A percentile compares a stretch with the other conserved stretches of the same genome.
These are phyloP conservation scores for Trichophyton mentagrophytes DNA, from an alignment of 2,329 filamentous ascomycete genomes.

Conservation along the genomic window DNA sequence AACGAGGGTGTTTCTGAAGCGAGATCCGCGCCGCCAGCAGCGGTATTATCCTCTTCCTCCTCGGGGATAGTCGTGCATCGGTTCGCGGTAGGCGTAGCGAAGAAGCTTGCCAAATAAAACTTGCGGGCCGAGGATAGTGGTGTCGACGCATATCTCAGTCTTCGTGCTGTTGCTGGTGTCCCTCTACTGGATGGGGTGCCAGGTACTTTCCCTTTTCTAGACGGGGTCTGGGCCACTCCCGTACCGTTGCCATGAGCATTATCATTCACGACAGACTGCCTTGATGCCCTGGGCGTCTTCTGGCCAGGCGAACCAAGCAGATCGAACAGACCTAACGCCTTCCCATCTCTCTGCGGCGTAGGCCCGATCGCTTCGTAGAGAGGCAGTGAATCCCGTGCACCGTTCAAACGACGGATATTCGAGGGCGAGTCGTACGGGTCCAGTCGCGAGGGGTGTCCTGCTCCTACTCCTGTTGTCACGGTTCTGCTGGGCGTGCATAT, in stretches of 20 bases:
- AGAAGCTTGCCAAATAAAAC: conserved; percentile 34
- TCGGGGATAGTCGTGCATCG: conserved; percentile 31
- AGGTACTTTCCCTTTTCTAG: conserved; percentile 16
- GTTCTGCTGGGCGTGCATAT: conserved; percentile 19
- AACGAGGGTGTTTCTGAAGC: conserved; percentile 29
- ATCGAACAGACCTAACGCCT: conserved; percentile 37
- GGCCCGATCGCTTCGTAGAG: conserved; percentile 34
- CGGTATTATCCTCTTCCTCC: conserved; percentile 14
- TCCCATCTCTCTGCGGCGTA: conserved; percentile 38
- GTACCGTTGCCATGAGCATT: conserved; percentile 9
- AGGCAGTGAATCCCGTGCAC: conserved; percentile 22
- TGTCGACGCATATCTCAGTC: conserved; percentile 19
- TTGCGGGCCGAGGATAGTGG: conserved; percentile 34
- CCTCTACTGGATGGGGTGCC: conserved; percentile 4
- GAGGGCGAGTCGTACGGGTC: conserved; percentile 36
- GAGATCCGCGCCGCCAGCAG: background rate
- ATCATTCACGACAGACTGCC: background rate
- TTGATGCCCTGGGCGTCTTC: conserved; percentile 16
- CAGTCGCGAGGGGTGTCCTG: conserved; percentile 26
- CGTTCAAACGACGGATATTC: conserved; percentile 26
- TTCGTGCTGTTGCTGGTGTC: background rate
- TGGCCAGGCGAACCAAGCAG: conserved; percentile 31
- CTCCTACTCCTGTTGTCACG: conserved; percentile 14
- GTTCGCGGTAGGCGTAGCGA: conserved; percentile 34
- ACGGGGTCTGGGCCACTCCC: conserved; percentile 27